A percentile compares a stretch with the other conserved stretches of the same genome.
Conservation (phyloP, 2,329 filamentous ascomycete genomes). For the Parasarocladium wereldwijsianum region DNA sequence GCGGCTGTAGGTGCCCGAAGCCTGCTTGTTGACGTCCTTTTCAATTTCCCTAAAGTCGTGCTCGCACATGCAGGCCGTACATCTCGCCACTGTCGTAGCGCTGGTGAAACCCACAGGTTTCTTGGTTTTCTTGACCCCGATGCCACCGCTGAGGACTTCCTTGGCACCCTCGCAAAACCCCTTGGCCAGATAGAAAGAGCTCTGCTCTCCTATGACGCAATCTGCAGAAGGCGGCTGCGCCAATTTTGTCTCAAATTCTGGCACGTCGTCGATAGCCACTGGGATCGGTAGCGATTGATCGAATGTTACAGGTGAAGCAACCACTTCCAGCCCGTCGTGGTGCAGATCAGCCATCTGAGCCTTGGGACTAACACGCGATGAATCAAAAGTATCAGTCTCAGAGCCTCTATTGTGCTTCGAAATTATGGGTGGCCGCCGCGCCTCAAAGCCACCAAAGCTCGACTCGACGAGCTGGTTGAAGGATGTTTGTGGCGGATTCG, state of each 20-base stretch:
- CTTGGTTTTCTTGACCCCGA: slow-evolving; percentile 34
- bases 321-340: not conserved
- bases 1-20: slow-evolving; percentile 31
- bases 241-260: not conserved
- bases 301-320: not conserved
- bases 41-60: slow-evolving; percentile 38
- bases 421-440: not conserved
- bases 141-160: slow-evolving; percentile 30
- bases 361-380: slow-evolving; percentile 7
- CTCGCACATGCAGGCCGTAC: slow-evolving; percentile 37
- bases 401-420: not conserved
- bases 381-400: not conserved
- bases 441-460: slow-evolving; percentile 1
- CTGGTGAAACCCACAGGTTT: slow-evolving; percentile 31
- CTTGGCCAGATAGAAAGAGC: slow-evolving; percentile 37
- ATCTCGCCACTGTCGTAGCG: slow-evolving; percentile 31
- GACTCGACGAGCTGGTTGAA: too few species aligned
- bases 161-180: slow-evolving; percentile 41
- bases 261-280: slow-evolving; percentile 6
- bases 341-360: slow-evolving; percentile 1
- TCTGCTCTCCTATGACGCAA: slow-evolving; percentile 26
- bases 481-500: not conserved
- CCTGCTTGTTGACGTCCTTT: slow-evolving; percentile 30
- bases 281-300: slow-evolving; percentile 5
- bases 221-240: slow-evolving; percentile 12